Base-by-base conservation (phyloP, 1,284 basidiomycete species). In the Chalciporus sp. region DNA sequence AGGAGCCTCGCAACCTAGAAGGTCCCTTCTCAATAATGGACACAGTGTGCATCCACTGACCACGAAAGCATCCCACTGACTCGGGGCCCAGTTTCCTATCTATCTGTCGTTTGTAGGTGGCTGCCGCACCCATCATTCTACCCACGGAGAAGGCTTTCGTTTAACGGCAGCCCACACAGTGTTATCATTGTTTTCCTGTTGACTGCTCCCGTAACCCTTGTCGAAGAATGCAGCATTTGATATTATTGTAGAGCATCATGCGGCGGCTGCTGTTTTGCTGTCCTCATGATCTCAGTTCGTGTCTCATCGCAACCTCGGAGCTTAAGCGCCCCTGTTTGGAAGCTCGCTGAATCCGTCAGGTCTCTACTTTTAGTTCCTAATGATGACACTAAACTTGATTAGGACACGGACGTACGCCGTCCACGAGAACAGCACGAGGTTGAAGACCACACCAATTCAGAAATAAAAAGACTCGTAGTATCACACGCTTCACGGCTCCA, bases 271-370 rank as follows among this genome's bases (percentile, higher is more conserved):
- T 35, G 31, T 56, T 62, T 55, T 67, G 52, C 44, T 63, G 64
- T 43, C 42, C 42, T 29, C 42, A 44, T 45, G 40, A 67, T 61
- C 62, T 66, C 66, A 50, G 57, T 44, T 54, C 58, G 28, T 55
- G 48, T 47, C 58, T 64, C 54, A 52, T 56, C 58, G 35, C 50
- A 55, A 40, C 42, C 53, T 56, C 66, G 66, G 66, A 68, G 29
- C 66, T 68, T 72, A 64, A 48, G 65, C 66, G 70, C 66, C 70
- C 66, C 62, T 63, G 70, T 65, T 47, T 35, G 42, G 37, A 14
- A 43, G 17, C 43, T 58, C 53, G 39, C 62, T 54, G 43, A 45
- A 49, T 48, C 35, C 33, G 48, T 44, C 41, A 42, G 31, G 31
- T 4, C n/a, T 48, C 53, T 47, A 51, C 49, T 47, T 57, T 58